Conservation (phyloP, 2,329 filamentous ascomycete genomes). For the Teratosphaeria viscida region DNA sequence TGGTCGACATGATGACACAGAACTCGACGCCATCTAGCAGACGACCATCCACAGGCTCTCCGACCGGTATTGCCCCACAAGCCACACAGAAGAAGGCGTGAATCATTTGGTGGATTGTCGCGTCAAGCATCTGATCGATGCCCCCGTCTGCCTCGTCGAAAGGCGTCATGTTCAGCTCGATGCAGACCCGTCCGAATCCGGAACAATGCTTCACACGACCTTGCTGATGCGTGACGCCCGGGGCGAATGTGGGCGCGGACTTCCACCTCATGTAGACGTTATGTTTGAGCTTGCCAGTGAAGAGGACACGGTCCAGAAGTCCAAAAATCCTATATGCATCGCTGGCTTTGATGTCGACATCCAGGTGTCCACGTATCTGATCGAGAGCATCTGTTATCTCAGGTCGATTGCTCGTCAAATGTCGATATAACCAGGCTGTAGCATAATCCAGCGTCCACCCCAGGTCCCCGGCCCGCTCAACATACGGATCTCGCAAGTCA, state of each 20-base stretch:
- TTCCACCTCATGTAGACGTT: conserved; percentile 28
- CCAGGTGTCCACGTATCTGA: conserved; percentile 11
- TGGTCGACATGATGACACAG: conserved; percentile 29
- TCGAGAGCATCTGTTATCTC: conserved; percentile 20
- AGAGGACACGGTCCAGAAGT: conserved; percentile 27
- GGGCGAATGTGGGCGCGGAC: conserved; percentile 15
- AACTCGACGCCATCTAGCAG: conserved; percentile 31
- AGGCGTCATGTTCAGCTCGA: conserved; percentile 21
- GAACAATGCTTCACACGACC: conserved; percentile 12
- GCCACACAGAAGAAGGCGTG: conserved; percentile 36
- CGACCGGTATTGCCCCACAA: conserved; percentile 27
- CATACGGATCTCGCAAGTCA: conserved; percentile 12
- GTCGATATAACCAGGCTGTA: conserved; percentile 29
- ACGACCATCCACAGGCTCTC: conserved; percentile 23
- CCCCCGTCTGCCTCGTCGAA: conserved; percentile 19
- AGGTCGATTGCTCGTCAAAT: conserved; percentile 18
- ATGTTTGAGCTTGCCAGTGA: conserved; percentile 28
- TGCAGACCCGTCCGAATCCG: conserved; percentile 24
- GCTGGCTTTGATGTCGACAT: neutral
- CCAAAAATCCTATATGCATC: conserved; percentile 22
- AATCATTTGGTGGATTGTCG: conserved; percentile 36
- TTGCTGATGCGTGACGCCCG: conserved; percentile 28
- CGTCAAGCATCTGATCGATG: conserved; percentile 27
- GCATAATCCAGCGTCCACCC: conserved; percentile 34
- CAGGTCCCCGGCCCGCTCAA: conserved; percentile 20